Base-by-base conservation (phyloP, 768 basidiomycete species). In the Wakefieldia striispora region DNA sequence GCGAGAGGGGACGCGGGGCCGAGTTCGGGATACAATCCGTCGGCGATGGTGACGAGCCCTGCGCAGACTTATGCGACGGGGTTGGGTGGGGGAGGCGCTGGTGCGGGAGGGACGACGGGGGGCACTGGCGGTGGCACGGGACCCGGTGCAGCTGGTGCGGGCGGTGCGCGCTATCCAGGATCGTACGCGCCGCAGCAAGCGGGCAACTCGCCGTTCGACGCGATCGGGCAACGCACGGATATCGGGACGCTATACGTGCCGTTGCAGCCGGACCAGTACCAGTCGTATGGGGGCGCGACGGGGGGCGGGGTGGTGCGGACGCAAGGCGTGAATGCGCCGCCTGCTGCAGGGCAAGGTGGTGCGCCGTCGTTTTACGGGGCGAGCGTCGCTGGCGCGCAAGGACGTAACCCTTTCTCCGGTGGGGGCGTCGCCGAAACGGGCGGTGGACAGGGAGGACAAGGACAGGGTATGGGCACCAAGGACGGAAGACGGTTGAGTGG, bases 231-330 rank as follows among this genome's bases (percentile, higher is more conserved):
- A 43, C 77, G 84, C 47, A 69, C 79, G 23, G 86, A 88, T 43
- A 81, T 87, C 33, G 81, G 80, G 36, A 79, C 78, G 49, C 65
- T 92, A 68, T 93, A 83, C 62, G 83, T 83, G 33, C 89, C 91
- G 1, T 79, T 93, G 77, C 91, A 91, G 64, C 86, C 90, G 29
- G 90, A 92, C 21, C 84, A 86, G 56, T 91, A 81, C 66, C 77
- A 78, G 54, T 62, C 77, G 31, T 88, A 88, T 60, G 61, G 72
- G 38, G 37, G 29, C 6, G 23, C 51, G 17, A 65, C 64, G 35
- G 62, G 70, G 17, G 65, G 68, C 12, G 60, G 75, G 19, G 57
- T 57, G 14, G 63, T 57, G 10, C 23, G 72, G 79, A 68, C 76
- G 12, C 81, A 84, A 59, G 66, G 76, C 2, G 77, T 77, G 23